Evolutionary conservation across 2,329 filamentous ascomycete species (phyloP), one percentile per base, ranked within the genome.

Genomic region (Hymenoscyphus linearis): DNA sequence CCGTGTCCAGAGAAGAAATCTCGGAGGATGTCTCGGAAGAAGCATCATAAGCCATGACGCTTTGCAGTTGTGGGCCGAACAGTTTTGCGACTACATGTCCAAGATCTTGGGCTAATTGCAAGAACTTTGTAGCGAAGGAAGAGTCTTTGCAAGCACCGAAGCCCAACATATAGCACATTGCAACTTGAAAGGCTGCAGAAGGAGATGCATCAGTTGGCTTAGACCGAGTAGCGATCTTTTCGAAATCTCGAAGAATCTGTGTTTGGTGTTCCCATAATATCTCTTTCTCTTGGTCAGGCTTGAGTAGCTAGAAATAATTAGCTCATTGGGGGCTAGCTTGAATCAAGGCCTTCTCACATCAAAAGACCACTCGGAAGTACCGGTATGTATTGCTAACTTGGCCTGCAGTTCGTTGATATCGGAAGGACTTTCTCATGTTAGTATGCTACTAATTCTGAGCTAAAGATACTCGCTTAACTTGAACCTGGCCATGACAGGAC

Each of bases 201-300:
- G 40, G 2, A n/a, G 56, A 13, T 34, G 27, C 56, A 5, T 5
- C 16, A 7, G 25, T 22, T 18, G 22, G 18, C 9, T 52, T 58
- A 13, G 18, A 12, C 22, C 14, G 13, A 34, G 44, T 31, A 9
- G 56, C 25, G 35, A 58, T 50, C 13, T 14, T 58, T 35, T 52
- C 44, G 14, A 52, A 52, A 52, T 52, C 44, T 36, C 35, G 40
- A 4, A 58, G 27, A 16, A 58, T 52, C 36, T 58, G 56, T 18
- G 4, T 26, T 27, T 58, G 37, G 26, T 58, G 44, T 12, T 58
- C 56, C 56, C 40, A 58, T 50, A 36, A 14, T 31, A 58, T 58
- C 25, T 58, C 56, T 26, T 52, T n/a, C 2, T 58, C 56, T 36
- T 58, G 22, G 31, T 58, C 27, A 1, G 44, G 40, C 5, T 36